phyloP scores from a whole-genome alignment of 106 monocot species.

The Platanthera zijinensis region DNA sequence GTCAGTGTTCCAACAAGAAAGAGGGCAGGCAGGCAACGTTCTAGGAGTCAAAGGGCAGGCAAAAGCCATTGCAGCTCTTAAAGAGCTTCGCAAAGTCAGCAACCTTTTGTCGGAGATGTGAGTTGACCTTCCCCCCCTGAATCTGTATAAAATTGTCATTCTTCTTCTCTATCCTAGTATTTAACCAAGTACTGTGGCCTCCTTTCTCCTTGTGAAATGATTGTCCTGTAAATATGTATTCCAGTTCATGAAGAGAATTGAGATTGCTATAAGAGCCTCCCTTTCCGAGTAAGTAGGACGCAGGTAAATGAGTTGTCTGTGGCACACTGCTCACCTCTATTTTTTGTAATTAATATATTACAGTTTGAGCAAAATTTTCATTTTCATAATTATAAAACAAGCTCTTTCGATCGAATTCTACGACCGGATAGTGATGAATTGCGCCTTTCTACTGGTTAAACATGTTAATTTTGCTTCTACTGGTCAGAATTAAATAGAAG shows the following conservation, averaged over 20 bases:
- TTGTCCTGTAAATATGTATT: background rate
- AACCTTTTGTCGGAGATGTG: conserved; percentile 66
- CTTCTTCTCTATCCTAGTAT: conserved; percentile 1
- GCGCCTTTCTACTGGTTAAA: no score
- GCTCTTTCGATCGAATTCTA: no score
- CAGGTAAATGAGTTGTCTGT: background rate
- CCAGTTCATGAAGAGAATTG: background rate
- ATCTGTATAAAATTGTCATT: background rate
- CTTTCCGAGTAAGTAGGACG: background rate
- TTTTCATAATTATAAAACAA: no score
- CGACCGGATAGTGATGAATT: no score
- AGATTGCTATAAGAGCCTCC: background rate
- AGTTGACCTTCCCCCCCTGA: background rate
- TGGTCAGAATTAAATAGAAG: no score
- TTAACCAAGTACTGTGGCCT: background rate
- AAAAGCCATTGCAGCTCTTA: conserved; percentile 77
- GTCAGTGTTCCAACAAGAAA: conserved; percentile 69
- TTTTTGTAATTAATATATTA: conserved; percentile 4
- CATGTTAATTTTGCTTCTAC: no score
- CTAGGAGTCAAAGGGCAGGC: conserved; percentile 64
- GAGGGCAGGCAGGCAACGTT: conserved; percentile 35
- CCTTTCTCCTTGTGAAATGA: background rate
- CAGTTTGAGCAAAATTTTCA: background rate
- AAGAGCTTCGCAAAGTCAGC: conserved; percentile 89
- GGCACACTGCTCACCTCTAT: background rate